Evolutionary conservation across 1,284 basidiomycete genomes (phyloP).

Genomic region (Austropuccinia psidii): DNA sequence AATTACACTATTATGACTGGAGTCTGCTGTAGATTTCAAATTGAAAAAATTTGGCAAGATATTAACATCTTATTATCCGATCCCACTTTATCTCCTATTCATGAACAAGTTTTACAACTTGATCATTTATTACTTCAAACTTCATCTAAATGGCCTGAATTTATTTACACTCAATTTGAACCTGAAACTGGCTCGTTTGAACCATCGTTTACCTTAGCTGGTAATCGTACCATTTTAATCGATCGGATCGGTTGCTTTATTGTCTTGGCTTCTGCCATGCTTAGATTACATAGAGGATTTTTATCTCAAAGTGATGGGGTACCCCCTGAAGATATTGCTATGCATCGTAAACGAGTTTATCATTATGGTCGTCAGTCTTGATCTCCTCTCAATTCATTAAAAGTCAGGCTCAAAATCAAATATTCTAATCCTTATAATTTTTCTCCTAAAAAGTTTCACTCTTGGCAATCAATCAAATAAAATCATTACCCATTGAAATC

Average conservation of each 20-base stretch:
- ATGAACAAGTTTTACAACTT: constrained; percentile 8
- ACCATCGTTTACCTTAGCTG: neutral
- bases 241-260: constrained; percentile 16
- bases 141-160: neutral
- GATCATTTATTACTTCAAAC: neutral
- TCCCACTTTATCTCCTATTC: neutral
- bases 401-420: neutral
- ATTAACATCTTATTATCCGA: constrained; percentile 19
- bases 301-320: constrained; percentile 10
- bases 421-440: neutral
- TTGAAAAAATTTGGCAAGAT: constrained; percentile 11
- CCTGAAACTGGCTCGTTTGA: constrained; percentile 2
- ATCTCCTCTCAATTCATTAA: neutral
- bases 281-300: constrained; percentile 22
- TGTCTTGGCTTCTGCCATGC: constrained; percentile 17
- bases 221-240: constrained; percentile 1
- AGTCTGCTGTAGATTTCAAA: constrained; percentile 13
- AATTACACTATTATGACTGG: constrained; percentile 28
- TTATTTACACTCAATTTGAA: constrained; percentile 14
- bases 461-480: constrained; percentile 2
- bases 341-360: constrained; percentile 19
- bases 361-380: constrained; percentile 17
- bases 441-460: neutral
- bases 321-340: neutral
- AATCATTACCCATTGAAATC: constrained; percentile 17